Evolutionary conservation across 106 monocot genomes (phyloP).

Genomic region (Dendrobium officinale): DNA sequence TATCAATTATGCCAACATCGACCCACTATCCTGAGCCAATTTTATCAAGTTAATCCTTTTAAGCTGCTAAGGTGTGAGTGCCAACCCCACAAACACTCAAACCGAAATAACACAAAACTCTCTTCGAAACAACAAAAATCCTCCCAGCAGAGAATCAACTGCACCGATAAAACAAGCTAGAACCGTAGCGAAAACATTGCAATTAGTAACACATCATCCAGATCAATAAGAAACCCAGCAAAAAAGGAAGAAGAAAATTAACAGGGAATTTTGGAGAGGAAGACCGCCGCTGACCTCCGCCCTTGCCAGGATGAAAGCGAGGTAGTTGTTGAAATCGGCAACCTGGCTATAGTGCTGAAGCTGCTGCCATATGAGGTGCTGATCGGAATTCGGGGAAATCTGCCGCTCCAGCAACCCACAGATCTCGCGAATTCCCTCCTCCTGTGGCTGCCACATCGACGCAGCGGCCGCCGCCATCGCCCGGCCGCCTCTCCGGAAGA

Average conservation of each 20-base stretch:
- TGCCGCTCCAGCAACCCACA: conserved; percentile 84
- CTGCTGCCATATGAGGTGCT: conserved; percentile 83
- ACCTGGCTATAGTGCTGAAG: conserved; percentile 83
- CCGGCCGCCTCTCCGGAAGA: neutral
- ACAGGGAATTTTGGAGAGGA: neutral
- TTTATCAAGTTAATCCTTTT: neutral
- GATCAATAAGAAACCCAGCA: neutral
- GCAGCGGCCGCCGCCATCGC: conserved; percentile 23
- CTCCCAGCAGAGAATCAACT: neutral
- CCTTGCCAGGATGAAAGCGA: conserved; percentile 74
- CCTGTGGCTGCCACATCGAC: conserved; percentile 79
- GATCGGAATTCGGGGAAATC: conserved; percentile 81
- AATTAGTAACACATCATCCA: neutral
- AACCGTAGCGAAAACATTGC: neutral
- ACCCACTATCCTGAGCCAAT: neutral
- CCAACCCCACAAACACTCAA: neutral
- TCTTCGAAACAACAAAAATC: neutral
- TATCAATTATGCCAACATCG: neutral
- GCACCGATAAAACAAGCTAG: neutral
- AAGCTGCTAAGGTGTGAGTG: neutral
- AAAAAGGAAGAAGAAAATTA: neutral
- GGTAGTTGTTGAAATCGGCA: conserved; percentile 94
- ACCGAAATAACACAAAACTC: neutral
- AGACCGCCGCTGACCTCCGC: conserved; percentile 37
- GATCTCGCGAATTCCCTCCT: conserved; percentile 94